A percentile compares a stretch with the other conserved stretches of the same genome.
phyloP scores from a whole-genome alignment of 2,329 filamentous ascomycete genomes.

The Geosmithia flava region DNA sequence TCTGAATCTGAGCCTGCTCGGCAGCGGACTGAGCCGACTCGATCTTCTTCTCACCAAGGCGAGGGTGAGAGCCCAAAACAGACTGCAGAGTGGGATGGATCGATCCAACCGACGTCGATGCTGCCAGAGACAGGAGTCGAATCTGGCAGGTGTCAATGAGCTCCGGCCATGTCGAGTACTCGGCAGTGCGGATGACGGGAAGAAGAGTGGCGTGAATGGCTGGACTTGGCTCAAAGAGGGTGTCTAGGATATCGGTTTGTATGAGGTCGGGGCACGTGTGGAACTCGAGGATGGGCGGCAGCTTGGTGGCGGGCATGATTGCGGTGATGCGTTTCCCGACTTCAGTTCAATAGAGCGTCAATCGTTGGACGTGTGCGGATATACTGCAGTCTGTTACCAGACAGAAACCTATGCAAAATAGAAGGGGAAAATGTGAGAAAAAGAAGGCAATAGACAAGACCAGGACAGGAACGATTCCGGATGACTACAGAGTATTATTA shows the following conservation, averaged over 20 bases:
- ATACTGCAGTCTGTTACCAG: not conserved
- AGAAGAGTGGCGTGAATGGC: slow-evolving; percentile 62
- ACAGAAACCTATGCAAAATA: not conserved
- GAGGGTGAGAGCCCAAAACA: slow-evolving; percentile 72
- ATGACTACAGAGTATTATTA: not conserved
- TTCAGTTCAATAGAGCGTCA: not conserved
- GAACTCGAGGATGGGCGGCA: slow-evolving; percentile 49
- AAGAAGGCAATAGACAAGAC: not conserved
- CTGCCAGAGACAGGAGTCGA: slow-evolving; percentile 48
- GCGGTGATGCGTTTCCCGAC: not conserved
- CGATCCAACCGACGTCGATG: slow-evolving; percentile 34
- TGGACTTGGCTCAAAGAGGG: slow-evolving; percentile 73
- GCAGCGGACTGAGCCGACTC: slow-evolving; percentile 70
- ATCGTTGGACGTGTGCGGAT: not conserved
- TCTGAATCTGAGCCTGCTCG: slow-evolving; percentile 68
- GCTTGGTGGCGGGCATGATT: slow-evolving; percentile 9
- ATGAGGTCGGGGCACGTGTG: slow-evolving; percentile 37
- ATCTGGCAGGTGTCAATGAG: slow-evolving; percentile 56
- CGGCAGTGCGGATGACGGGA: slow-evolving; percentile 43
- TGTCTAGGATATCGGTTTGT: slow-evolving; percentile 52
- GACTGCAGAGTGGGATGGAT: slow-evolving; percentile 43
- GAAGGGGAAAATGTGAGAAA: not conserved
- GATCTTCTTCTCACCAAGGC: slow-evolving; percentile 69
- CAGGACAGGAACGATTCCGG: not conserved
- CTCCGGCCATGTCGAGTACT: slow-evolving; percentile 54